Evolutionary conservation across 768 basidiomycete species (phyloP), one percentile per base, ranked within the genome.

Genomic region (Mycena filopes): DNA sequence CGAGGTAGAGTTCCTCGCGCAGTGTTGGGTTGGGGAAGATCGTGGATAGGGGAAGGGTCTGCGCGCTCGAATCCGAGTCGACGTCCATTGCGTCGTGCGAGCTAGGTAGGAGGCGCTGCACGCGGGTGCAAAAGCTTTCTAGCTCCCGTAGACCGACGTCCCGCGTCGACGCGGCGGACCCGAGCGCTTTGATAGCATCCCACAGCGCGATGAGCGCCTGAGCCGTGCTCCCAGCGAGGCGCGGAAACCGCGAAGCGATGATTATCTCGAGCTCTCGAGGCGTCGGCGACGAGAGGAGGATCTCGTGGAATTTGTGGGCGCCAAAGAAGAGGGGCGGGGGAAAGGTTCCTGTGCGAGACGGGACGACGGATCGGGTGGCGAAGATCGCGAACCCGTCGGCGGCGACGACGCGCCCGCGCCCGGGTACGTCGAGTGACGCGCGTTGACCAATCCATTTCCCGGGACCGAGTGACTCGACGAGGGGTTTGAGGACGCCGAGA

Each of bases 1-100:
- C 93, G 43, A 94, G 81, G 71, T 90, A 96, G 31, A 98, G 87
- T 55, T 96, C 94, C 76, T 99, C 96, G 43, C 95, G 89, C 2
- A 96, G 73, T 0, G 84, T 78, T 5, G 91, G 87, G 72, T 95
- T 94, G 5, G 90, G 80, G 70, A 95, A 88, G 47, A 90, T 71
- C 16, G 77, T 71, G 13, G 80, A 73, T 9, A 89, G 73, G 3
- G 80, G 72, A 10, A 66, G 72, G 21, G 2, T 4, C 18, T 16
- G 11, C 36, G 36, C 59, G 10, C 57, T 48, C n/a, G 66, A 60
- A 11, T 70, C 66, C 11, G 63, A n/a, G 53, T 80, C 77, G 10
- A 83, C 57, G 54, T 84, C 82, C 80, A 85, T 83, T 15, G 78
- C 65, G 53, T 78, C 78, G 64, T 81, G 74, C 6, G 81, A 81